Evolutionary conservation across 345 rosid genomes (phyloP).

Genomic region (Firmiana major): DNA sequence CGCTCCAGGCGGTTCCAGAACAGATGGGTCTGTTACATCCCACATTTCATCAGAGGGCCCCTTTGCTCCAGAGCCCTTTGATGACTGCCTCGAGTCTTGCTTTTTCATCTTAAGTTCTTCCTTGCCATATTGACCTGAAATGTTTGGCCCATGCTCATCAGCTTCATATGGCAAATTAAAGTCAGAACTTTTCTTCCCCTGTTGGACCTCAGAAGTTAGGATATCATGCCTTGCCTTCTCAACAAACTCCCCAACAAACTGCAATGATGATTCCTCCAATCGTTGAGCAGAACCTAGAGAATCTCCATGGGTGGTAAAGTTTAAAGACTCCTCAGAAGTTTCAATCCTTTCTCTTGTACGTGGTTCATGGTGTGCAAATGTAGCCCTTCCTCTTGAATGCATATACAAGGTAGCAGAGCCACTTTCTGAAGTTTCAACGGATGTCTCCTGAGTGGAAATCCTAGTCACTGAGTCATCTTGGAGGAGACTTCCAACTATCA

Average conservation of each 20-base stretch:
- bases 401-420: conserved; percentile 31
- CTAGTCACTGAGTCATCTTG: conserved; percentile 26
- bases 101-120: conserved; percentile 33
- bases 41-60: conserved; percentile 90
- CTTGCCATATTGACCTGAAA: conserved; percentile 27
- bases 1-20: conserved; percentile 40
- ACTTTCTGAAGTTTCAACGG: conserved; percentile 42
- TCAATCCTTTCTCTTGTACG: conserved; percentile 27
- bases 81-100: conserved; percentile 35
- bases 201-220: conserved; percentile 36
- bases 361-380: conserved; percentile 22
- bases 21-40: conserved; percentile 58
- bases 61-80: conserved; percentile 56
- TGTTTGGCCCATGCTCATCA: conserved; percentile 33
- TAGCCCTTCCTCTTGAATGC: conserved; percentile 31
- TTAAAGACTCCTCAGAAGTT: conserved; percentile 29
- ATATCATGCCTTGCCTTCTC: conserved; percentile 48
- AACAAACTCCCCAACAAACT: conserved; percentile 63
- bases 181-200: conserved; percentile 22
- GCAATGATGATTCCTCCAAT: conserved; percentile 55
- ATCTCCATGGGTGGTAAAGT: conserved; percentile 33
- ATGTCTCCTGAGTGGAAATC: conserved; percentile 32
- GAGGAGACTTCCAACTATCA: conserved; percentile 36
- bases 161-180: conserved; percentile 17
- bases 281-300: conserved; percentile 62